Percentiles rank a stretch among this genome's conserved stretches.
phyloP scores from a whole-genome alignment of 1,139 yeast genomes.

The Hanseniaspora sp. region DNA sequence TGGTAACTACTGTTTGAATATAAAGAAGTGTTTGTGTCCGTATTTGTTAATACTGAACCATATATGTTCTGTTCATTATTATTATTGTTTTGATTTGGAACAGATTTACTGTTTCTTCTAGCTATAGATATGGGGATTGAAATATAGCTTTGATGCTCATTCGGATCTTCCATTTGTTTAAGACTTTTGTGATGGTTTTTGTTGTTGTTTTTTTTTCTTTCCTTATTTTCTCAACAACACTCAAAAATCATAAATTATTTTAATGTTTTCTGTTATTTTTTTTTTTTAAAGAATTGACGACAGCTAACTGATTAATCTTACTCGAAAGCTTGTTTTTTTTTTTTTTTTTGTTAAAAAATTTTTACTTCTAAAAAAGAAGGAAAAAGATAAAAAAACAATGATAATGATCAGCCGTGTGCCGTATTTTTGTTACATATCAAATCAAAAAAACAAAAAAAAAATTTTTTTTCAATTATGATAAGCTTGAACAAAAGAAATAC shows the following conservation, averaged over 20 bases:
- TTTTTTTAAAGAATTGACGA: background rate
- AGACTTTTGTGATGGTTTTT: background rate
- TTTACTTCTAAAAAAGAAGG: too few relatives aligned
- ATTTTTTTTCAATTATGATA: too few relatives aligned
- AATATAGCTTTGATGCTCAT: slow-evolving; percentile 18
- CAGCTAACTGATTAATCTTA: background rate
- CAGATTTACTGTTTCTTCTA: slow-evolving; percentile 15
- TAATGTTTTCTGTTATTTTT: background rate
- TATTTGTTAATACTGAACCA: background rate
- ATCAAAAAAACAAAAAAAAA: too few relatives aligned
- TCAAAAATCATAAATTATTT: background rate
- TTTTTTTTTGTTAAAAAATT: too few relatives aligned
- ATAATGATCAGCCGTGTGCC: too few relatives aligned
- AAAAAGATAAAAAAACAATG: too few relatives aligned
- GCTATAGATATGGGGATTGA: slow-evolving; percentile 28
- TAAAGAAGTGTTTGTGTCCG: too few relatives aligned
- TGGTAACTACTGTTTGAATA: background rate
- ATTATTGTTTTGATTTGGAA: background rate
- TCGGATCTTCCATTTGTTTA: background rate
- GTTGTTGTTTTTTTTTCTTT: background rate
- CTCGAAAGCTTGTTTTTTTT: too few relatives aligned
- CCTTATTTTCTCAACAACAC: background rate
- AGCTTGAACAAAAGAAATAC: too few relatives aligned
- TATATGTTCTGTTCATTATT: background rate
- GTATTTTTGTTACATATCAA: too few relatives aligned